These are phyloP conservation scores for Bacidia rubella DNA, from an alignment of 495 filamentous ascomycete genomes.

Conservation along the genomic window DNA sequence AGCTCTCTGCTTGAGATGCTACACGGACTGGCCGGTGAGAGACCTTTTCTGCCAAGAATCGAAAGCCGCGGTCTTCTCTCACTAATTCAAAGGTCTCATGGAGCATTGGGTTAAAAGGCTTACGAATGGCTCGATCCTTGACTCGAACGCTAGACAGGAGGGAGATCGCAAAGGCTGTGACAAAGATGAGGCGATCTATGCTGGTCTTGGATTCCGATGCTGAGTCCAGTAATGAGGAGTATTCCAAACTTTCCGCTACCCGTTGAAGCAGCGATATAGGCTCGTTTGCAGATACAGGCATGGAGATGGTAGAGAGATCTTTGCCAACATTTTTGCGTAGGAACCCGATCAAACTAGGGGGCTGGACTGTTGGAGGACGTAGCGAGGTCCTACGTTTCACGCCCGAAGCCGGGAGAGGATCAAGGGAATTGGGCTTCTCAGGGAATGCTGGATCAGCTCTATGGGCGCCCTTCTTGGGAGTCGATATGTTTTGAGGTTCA, in stretches of 20 bases:
- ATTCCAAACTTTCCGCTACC: slow-evolving; percentile 78
- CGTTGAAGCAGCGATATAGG: slow-evolving; percentile 80
- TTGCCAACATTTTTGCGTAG: slow-evolving; percentile 97
- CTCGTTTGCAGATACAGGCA: slow-evolving; percentile 95
- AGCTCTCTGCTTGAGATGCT: slow-evolving; percentile 81
- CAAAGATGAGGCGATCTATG: slow-evolving; percentile 61
- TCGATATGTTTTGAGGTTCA: slow-evolving; percentile 25
- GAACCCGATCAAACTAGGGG: slow-evolving; percentile 85
- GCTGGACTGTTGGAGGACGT: slow-evolving; percentile 53
- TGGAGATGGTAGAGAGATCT: slow-evolving; percentile 86
- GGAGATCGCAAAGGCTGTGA: slow-evolving; percentile 84
- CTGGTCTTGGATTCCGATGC: slow-evolving; percentile 38
- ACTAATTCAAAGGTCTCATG: slow-evolving; percentile 93
- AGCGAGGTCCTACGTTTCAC: slow-evolving; percentile 60
- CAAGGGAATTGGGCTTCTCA: slow-evolving; percentile 53
- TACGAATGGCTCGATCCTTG: slow-evolving; percentile 84
- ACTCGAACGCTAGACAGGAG: slow-evolving; percentile 64
- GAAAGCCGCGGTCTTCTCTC: slow-evolving; percentile 75
- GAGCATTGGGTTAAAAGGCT: slow-evolving; percentile 95
- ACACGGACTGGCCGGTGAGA: slow-evolving; percentile 82
- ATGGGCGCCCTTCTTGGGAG: slow-evolving; percentile 13
- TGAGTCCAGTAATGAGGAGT: slow-evolving; percentile 73
- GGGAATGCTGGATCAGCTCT: slow-evolving; percentile 51
- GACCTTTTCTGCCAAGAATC: slow-evolving; percentile 86
- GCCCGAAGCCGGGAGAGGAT: slow-evolving; percentile 58